Evolutionary conservation across 2,329 filamentous ascomycete genomes (phyloP).

Genomic region (Neonectria faginata): DNA sequence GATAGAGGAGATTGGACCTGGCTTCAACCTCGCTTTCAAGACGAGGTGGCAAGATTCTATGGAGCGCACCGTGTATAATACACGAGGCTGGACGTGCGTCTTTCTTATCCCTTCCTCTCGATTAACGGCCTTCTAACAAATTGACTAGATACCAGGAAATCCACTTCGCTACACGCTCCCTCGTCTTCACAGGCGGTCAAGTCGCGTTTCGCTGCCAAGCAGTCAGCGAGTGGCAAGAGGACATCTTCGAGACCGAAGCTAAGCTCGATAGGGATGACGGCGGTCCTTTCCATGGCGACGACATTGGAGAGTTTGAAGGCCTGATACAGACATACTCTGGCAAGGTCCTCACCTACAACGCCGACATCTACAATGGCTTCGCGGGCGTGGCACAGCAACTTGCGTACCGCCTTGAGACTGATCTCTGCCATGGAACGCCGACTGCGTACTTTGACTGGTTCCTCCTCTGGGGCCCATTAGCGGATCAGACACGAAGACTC

Average conservation of each 20-base stretch:
- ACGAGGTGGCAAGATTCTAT: not conserved
- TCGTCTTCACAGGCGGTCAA: not conserved
- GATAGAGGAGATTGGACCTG: not conserved
- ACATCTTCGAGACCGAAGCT: not conserved
- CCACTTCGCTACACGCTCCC: not conserved
- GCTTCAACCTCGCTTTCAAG: not conserved
- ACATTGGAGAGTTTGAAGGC: not conserved
- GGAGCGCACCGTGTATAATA: not conserved
- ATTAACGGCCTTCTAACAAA: no score
- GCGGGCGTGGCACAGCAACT: not conserved
- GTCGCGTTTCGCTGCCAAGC: not conserved
- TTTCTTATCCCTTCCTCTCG: no score
- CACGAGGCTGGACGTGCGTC: not conserved
- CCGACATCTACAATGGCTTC: not conserved
- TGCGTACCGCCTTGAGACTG: not conserved
- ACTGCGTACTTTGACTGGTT: not conserved
- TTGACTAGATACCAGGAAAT: not conserved
- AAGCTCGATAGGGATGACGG: not conserved
- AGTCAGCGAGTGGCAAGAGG: not conserved
- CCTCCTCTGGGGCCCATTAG: not conserved
- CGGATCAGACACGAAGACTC: not conserved
- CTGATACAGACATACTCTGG: not conserved
- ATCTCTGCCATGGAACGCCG: not conserved
- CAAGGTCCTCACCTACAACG: not conserved
- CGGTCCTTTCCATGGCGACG: not conserved